Evolutionary conservation across 169 alveolate genomes (phyloP).

Genomic region (Cryptosporidium ryanae): DNA sequence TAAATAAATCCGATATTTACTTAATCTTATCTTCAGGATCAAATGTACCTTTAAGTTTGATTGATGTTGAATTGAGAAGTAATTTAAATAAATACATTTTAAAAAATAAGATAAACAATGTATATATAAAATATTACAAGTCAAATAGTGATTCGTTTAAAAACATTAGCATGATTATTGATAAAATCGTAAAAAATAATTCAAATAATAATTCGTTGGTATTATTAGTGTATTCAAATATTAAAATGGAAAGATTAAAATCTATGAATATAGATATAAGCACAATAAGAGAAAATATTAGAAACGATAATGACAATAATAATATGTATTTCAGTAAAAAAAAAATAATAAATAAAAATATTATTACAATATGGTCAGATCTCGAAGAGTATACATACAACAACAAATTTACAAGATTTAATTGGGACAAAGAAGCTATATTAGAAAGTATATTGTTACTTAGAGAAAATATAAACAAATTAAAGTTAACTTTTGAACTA

Average conservation of each 20-base stretch:
- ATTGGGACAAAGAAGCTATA: slow-evolving; percentile 40
- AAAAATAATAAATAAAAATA: not conserved
- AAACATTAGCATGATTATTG: not conserved
- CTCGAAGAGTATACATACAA: not conserved
- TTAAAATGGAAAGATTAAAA: slow-evolving; percentile 4
- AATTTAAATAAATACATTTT: not conserved
- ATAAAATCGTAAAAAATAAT: not conserved
- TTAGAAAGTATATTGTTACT: not conserved
- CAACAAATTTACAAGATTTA: slow-evolving; percentile 3
- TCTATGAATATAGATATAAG: not conserved
- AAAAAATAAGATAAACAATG: not conserved
- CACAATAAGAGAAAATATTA: not conserved
- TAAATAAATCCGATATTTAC: not conserved
- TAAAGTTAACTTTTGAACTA: slow-evolving; percentile 31
- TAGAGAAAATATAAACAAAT: slow-evolving; percentile 14
- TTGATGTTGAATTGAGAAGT: not conserved
- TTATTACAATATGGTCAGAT: slow-evolving; percentile 50
- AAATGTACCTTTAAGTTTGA: not conserved
- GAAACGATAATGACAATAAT: not conserved
- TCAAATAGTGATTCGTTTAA: slow-evolving; percentile 13
- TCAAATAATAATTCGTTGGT: slow-evolving; percentile 16
- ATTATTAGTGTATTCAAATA: slow-evolving; percentile 8
- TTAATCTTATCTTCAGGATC: slow-evolving; percentile 10
- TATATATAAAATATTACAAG: slow-evolving; percentile 4
- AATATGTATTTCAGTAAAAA: not conserved